phyloP scores from a whole-genome alignment of 1,284 basidiomycete genomes.

The Ustilago hordei region DNA sequence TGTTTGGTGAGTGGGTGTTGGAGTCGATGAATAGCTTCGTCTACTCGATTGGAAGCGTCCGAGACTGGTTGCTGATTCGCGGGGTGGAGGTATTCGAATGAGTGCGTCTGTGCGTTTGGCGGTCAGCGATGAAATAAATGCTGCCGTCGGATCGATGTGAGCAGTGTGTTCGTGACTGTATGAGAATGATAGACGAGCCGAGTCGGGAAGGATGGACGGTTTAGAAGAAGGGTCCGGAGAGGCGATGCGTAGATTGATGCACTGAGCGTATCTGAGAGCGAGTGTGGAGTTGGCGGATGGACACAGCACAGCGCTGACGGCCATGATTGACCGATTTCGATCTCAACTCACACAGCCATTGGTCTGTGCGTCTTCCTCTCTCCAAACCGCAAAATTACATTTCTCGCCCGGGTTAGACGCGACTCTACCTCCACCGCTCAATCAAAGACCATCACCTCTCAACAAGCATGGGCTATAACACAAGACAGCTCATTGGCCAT shows the following conservation, averaged over 20 bases:
- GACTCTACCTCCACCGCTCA: not conserved
- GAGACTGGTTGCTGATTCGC: not conserved
- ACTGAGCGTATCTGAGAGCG: not conserved
- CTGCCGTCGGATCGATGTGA: not conserved
- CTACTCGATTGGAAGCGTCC: not conserved
- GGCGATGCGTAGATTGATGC: slow-evolving; percentile 2
- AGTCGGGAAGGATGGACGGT: not conserved
- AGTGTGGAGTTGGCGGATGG: slow-evolving; percentile 45
- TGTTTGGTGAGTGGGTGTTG: not conserved
- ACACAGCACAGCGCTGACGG: slow-evolving; percentile 7
- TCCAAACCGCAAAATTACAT: not conserved
- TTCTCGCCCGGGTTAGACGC: slow-evolving; percentile 30
- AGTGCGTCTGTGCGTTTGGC: not conserved
- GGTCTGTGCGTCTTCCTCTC: slow-evolving; percentile 38
- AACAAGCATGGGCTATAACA: not conserved
- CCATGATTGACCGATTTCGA: slow-evolving; percentile 17
- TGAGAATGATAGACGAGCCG: not conserved
- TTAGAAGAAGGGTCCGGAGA: slow-evolving; percentile 4
- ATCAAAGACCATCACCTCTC: not conserved
- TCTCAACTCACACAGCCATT: slow-evolving; percentile 27
- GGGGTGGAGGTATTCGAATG: not conserved
- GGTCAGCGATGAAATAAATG: not conserved
- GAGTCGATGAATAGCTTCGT: not conserved
- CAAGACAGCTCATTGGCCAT: not conserved
- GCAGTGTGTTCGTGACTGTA: not conserved